Percentiles rank a stretch among this genome's conserved stretches.
These are phyloP conservation scores for Microbotryum scabiosae DNA, from an alignment of 1,284 basidiomycete genomes.

Conservation along the genomic window DNA sequence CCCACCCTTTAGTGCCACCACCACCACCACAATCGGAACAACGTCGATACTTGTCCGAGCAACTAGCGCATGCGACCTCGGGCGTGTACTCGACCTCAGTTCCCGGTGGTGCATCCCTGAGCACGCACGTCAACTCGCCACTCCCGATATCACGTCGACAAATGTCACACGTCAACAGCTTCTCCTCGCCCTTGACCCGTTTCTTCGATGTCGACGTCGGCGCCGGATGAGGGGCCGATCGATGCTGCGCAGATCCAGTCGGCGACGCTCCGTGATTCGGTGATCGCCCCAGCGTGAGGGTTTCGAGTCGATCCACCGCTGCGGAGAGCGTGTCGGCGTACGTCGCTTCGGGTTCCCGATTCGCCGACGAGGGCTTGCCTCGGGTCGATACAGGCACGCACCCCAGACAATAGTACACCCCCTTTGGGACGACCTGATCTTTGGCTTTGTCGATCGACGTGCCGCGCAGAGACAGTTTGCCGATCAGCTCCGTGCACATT, in stretches of 20 bases:
- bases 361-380: background rate
- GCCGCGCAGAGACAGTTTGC: slow-evolving; percentile 14
- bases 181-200: too few species aligned
- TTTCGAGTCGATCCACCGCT: slow-evolving; percentile 17
- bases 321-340: slow-evolving; percentile 19
- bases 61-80: too few species aligned
- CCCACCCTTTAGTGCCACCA: slow-evolving; percentile 22
- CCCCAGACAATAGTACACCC: slow-evolving; percentile 6
- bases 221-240: too few species aligned
- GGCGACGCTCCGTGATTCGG: too few species aligned
- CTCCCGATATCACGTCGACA: too few species aligned
- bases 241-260: too few species aligned
- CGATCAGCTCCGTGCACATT: slow-evolving; percentile 5
- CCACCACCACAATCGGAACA: slow-evolving; percentile 11
- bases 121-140: too few species aligned
- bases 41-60: too few species aligned
- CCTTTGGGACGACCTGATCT: slow-evolving; percentile 1
- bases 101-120: too few species aligned
- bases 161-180: too few species aligned
- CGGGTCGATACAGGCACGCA: slow-evolving; percentile 3
- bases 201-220: too few species aligned
- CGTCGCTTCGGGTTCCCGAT: slow-evolving; percentile 7
- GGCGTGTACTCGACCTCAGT: too few species aligned
- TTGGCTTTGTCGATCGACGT: slow-evolving; percentile 8
- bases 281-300: background rate